Evolutionary conservation across 129 eudicot genomes (phyloP), one percentile per base, ranked within the genome.

Genomic region (Helianthus tuberosus): DNA sequence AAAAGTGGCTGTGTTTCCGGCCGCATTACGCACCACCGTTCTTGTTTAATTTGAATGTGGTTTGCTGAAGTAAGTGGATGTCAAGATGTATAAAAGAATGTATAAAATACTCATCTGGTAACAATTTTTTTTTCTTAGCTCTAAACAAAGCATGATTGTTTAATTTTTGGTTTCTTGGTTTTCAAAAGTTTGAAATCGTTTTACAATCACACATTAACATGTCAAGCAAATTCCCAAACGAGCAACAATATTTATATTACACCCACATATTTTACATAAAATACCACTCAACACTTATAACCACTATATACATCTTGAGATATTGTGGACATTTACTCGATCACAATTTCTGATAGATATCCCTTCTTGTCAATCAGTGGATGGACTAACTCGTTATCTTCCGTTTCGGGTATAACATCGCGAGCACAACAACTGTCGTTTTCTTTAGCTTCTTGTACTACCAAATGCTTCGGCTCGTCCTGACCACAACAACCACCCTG

Each of bases 341-440:
- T 86, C 51, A 86, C 86, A 17, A 91, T 91, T 59, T 91, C 97
- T 38, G 94, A 47, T 71, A 91, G 74, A 50, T 48, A 43, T 54
- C 41, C 89, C 72, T 67, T 78, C 48, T 72, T 20, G 66, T 78
- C 47, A 43, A 43, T 71, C 66, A 71, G 66, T 3, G 68, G 32
- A 4, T 69, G 76, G 83, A 82, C 53, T 86, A 79, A 69, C 72
- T 84, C 82, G 2, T 15, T 49, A 65, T 61, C 66, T 16, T 66
- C 17, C 0, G 73, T 10, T 53, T 11, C 29, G 3, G 32, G 58
- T 9, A 20, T 49, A 65, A 16, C 51, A 36, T 74, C 64, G n/a
- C 51, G 44, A 20, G 23, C 70, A 46, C 80, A 76, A 1, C 80
- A 76, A 32, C 61, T 58, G 12, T 57, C 61, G 3, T 57, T 38